Evolutionary conservation across 2,329 filamentous ascomycete species (phyloP).

Genomic region (Pseudogymnoascus sp.): DNA sequence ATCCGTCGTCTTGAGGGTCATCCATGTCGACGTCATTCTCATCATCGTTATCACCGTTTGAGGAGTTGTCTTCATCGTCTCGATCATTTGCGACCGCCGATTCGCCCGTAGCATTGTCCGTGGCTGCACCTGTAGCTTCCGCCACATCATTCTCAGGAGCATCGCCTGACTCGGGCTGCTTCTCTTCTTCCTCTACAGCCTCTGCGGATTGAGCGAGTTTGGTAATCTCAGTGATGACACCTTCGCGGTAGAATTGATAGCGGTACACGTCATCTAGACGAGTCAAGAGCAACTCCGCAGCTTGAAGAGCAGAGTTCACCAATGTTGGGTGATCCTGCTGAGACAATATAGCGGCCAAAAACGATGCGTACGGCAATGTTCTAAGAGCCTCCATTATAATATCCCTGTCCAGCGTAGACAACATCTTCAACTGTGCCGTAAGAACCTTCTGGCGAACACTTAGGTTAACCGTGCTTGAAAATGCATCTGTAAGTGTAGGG

Average conservation of each 20-base stretch:
- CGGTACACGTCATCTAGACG: conserved; percentile 82
- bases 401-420: conserved; percentile 81
- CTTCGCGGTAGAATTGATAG: conserved; percentile 95
- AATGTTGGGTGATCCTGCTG: conserved; percentile 88
- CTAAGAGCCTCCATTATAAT: conserved; percentile 81
- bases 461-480: conserved; percentile 94
- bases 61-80: conserved; percentile 40
- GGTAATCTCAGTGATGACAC: conserved; percentile 83
- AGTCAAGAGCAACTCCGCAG: conserved; percentile 77
- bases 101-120: conserved; percentile 26
- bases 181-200: conserved; percentile 13
- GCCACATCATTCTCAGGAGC: conserved; percentile 16
- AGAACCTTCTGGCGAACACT: conserved; percentile 92
- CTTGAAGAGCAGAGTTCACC: conserved; percentile 80
- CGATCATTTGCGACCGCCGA: neutral
- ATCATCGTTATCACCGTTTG: conserved; percentile 46
- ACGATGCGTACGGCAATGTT: conserved; percentile 89
- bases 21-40: conserved; percentile 44
- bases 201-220: conserved; percentile 55
- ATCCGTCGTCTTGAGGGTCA: conserved; percentile 40
- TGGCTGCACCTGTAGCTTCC: conserved; percentile 16
- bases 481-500: conserved; percentile 90
- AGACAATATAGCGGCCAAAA: conserved; percentile 87
- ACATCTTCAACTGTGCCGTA: conserved; percentile 93
- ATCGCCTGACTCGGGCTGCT: conserved; percentile 15